These are phyloP conservation scores for Fusarium algeriense DNA, from an alignment of 2,329 filamentous ascomycete species.

Conservation along the genomic window DNA sequence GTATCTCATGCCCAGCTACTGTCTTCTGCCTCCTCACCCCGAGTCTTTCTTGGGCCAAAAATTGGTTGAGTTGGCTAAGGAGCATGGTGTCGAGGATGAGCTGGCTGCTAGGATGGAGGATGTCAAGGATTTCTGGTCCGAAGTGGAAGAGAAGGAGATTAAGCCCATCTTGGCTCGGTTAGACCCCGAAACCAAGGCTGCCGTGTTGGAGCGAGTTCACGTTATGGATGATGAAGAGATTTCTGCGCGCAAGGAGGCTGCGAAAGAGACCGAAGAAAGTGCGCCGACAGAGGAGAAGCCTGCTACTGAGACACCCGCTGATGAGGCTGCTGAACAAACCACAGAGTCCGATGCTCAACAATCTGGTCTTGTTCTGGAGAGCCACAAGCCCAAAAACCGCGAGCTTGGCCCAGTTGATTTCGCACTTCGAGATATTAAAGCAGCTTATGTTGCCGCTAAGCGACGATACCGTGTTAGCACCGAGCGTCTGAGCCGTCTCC, in stretches of 20 bases:
- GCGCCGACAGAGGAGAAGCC: constrained; percentile 40
- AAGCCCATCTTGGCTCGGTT: constrained; percentile 74
- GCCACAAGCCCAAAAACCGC: constrained; percentile 56
- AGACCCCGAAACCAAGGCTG: constrained; percentile 71
- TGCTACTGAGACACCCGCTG: constrained; percentile 32
- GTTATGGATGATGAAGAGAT: constrained; percentile 49
- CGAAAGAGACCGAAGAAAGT: constrained; percentile 36
- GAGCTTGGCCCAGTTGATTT: constrained; percentile 67
- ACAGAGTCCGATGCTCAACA: constrained; percentile 41
- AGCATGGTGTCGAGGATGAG: constrained; percentile 77
- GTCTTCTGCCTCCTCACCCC: constrained; percentile 91
- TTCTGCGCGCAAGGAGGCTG: constrained; percentile 41
- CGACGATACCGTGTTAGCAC: constrained; percentile 84
- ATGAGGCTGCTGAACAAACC: constrained; percentile 32
- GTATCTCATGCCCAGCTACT: constrained; percentile 94
- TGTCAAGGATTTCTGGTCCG: constrained; percentile 83
- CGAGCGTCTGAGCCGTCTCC: constrained; percentile 78
- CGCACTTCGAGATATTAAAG: constrained; percentile 80
- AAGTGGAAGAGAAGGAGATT: constrained; percentile 84
- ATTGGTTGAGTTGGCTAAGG: constrained; percentile 80
- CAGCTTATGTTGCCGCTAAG: constrained; percentile 85
- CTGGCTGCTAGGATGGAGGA: constrained; percentile 79
- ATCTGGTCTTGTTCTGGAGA: constrained; percentile 45
- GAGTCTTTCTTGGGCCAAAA: constrained; percentile 87
- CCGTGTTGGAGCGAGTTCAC: constrained; percentile 73